Percentiles rank a stretch among this genome's conserved stretches.
Evolutionary conservation across 257 asterid genomes (phyloP).

Genomic region (Solanum etuberosum): DNA sequence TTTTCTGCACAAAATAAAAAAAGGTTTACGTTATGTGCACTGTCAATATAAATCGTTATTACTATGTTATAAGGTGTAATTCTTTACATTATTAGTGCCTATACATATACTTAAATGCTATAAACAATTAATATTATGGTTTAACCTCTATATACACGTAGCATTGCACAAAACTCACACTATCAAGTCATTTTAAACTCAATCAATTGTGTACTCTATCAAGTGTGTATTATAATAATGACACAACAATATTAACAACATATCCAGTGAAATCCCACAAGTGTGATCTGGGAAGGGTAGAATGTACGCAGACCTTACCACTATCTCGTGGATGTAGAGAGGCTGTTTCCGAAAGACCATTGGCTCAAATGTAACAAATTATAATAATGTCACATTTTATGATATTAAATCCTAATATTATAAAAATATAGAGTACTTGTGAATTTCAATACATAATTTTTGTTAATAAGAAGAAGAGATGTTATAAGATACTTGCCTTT

Average conservation of each 20-base stretch:
- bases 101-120: neutral
- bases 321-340: neutral
- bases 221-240: neutral
- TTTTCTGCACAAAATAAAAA: conserved; percentile 32
- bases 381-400: neutral
- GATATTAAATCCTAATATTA: neutral
- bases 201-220: neutral
- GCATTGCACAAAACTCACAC: neutral
- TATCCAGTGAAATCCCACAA: neutral
- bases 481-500: conserved; percentile 31
- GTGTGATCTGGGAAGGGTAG: neutral
- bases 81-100: neutral
- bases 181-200: neutral
- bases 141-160: neutral
- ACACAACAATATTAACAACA: neutral
- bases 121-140: neutral
- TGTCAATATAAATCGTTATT: neutral
- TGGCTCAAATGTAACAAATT: neutral
- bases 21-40: neutral
- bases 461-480: neutral
- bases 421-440: neutral
- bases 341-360: neutral
- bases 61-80: neutral
- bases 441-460: neutral
- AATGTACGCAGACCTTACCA: neutral